phyloP scores from a whole-genome alignment of 2,329 filamentous ascomycete genomes.

The Epichloe gansuensis region DNA sequence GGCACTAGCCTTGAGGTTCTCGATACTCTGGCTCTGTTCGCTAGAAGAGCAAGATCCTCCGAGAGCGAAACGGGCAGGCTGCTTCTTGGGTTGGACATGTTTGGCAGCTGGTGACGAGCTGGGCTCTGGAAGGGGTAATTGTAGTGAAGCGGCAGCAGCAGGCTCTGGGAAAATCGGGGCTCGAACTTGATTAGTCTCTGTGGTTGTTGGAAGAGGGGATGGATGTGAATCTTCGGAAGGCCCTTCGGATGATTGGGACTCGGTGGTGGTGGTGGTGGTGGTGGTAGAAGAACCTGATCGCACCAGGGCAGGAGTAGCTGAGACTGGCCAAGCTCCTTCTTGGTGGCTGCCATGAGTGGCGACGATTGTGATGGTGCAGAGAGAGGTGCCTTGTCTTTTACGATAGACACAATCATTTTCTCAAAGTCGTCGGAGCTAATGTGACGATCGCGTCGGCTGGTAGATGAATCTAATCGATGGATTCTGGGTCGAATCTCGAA shows the following conservation, averaged over 20 bases:
- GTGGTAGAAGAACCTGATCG: constrained; percentile 32
- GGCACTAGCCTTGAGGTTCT: constrained; percentile 20
- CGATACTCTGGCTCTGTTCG: constrained; percentile 36
- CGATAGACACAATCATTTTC: constrained; percentile 88
- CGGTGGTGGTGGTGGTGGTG: constrained; percentile 7
- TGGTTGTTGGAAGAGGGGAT: constrained; percentile 14
- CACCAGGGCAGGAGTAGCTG: constrained; percentile 22
- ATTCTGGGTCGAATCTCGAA: constrained; percentile 56
- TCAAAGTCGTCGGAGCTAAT: constrained; percentile 87
- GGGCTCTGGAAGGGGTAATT: constrained; percentile 46
- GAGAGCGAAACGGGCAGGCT: constrained; percentile 51
- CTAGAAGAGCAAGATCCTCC: constrained; percentile 71
- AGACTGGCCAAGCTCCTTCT: constrained; percentile 26
- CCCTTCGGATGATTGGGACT: too few relatives aligned
- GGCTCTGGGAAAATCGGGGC: constrained; percentile 40
- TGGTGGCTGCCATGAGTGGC: constrained; percentile 23
- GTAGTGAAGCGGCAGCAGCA: constrained; percentile 33
- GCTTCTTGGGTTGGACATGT: constrained; percentile 54
- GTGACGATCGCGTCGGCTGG: constrained; percentile 69
- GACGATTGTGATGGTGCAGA: constrained; percentile 24
- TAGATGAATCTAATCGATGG: constrained; percentile 57
- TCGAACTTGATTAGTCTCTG: constrained; percentile 52
- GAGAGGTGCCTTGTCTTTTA: constrained; percentile 63
- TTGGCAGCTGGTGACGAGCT: constrained; percentile 45
- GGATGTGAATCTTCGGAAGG: constrained; percentile 14